Percentiles rank a stretch among this genome's conserved stretches.
Evolutionary conservation across 1,139 yeast genomes (phyloP).

Genomic region (Schwanniomyces etchellsii): DNA sequence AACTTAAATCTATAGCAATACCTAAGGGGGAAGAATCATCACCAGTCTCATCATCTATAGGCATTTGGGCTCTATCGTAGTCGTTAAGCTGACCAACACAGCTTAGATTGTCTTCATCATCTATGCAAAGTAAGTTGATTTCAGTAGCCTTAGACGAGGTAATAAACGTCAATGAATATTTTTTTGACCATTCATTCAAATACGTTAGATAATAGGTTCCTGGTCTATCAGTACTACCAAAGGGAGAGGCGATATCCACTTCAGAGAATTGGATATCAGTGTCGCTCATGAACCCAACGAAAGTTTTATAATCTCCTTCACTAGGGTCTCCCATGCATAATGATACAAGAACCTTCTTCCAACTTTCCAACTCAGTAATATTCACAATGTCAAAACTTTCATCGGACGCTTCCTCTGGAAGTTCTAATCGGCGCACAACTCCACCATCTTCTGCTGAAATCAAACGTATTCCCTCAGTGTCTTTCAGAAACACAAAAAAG

Average conservation of each 20-base stretch:
- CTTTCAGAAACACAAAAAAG: not conserved
- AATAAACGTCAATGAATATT: slow-evolving; percentile 28
- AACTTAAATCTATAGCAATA: slow-evolving; percentile 51
- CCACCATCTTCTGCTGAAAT: not conserved
- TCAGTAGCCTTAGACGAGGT: slow-evolving; percentile 65
- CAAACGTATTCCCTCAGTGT: not conserved
- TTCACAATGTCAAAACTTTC: slow-evolving; percentile 6
- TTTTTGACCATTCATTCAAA: slow-evolving; percentile 40
- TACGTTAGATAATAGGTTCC: slow-evolving; percentile 42
- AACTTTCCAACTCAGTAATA: slow-evolving; percentile 4
- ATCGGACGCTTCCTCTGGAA: slow-evolving; percentile 2
- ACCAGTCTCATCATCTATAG: slow-evolving; percentile 56
- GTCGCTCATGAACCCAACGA: slow-evolving; percentile 10
- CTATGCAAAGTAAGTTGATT: slow-evolving; percentile 35
- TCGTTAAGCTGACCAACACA: slow-evolving; percentile 52
- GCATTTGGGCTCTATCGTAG: slow-evolving; percentile 63
- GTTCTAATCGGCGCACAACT: not conserved
- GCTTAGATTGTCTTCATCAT: slow-evolving; percentile 13
- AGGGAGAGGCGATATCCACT: slow-evolving; percentile 54
- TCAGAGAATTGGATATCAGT: slow-evolving; percentile 14
- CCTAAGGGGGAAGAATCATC: slow-evolving; percentile 74
- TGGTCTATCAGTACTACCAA: slow-evolving; percentile 45
- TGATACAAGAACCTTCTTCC: slow-evolving; percentile 6
- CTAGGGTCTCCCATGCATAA: slow-evolving; percentile 10
- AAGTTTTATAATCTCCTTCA: slow-evolving; percentile 16